These are phyloP conservation scores for Dryas drummondii DNA, from an alignment of 306 rosid genomes.

Conservation along the genomic window DNA sequence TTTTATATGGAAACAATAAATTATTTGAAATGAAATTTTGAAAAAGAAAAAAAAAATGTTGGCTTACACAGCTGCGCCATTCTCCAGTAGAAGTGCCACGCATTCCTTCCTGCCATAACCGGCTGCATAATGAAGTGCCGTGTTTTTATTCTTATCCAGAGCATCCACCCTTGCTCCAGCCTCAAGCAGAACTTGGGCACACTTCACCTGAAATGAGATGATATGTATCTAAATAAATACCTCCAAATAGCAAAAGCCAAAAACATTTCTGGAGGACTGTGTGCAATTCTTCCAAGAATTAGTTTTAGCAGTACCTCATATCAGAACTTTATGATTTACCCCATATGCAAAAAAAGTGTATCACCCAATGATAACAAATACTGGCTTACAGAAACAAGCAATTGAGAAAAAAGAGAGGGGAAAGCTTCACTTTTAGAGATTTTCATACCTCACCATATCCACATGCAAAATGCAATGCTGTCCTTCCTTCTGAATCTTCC, in stretches of 20 bases:
- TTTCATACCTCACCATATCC: slow-evolving; percentile 97
- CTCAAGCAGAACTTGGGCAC: slow-evolving; percentile 93
- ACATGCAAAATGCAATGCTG: slow-evolving; percentile 97
- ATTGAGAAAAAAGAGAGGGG: neutral
- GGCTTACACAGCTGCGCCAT: slow-evolving; percentile 96
- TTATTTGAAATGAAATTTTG: neutral
- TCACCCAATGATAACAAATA: neutral
- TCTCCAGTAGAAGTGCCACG: slow-evolving; percentile 86
- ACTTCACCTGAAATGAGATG: slow-evolving; percentile 66
- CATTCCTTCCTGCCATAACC: slow-evolving; percentile 99
- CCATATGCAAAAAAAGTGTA: neutral
- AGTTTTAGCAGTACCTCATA: neutral
- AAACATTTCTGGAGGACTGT: neutral
- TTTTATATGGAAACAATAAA: neutral
- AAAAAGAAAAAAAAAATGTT: neutral
- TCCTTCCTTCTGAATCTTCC: slow-evolving; percentile 96
- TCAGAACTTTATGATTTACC: neutral
- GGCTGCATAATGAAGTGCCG: slow-evolving; percentile 98
- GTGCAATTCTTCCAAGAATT: neutral
- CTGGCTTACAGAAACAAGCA: neutral
- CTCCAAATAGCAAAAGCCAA: neutral
- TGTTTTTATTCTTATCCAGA: slow-evolving; percentile 92
- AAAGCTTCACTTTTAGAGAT: neutral
- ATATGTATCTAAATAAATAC: neutral
- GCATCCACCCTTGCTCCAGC: slow-evolving; percentile 97